Base-by-base conservation (phyloP, 2,329 filamentous ascomycete genomes). In the Trichoderma aggressivum region DNA sequence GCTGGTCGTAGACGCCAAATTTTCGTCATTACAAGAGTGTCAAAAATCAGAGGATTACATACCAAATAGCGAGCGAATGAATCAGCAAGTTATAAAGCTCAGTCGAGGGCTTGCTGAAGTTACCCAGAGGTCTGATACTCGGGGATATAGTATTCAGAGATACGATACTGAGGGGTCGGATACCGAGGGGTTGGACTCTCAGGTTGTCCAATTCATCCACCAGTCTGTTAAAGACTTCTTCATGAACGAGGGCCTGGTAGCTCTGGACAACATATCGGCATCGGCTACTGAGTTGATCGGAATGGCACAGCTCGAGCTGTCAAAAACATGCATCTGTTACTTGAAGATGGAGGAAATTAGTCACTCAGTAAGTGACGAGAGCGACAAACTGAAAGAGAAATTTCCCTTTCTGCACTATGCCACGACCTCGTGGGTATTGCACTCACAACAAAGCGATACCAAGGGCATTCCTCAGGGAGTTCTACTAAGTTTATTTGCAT, bases 191-290 rank as follows among this genome's bases (percentile, higher is more conserved):
- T n/a, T n/a, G n/a, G n/a, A n/a, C n/a, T n/a, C n/a, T n/a, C n/a
- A 2, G n/a, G 58, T 75, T 39, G 75, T 79, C 2, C 79, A 81
- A 55, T 79, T 81, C 63, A 81, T 81, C 43, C 79, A 81, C 34
- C 77, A 80, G 64, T 77, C 79, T 3, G 78, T 79, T 55, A 78
- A 78, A 43, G 79, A 81, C 56, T 80, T 78, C 67, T 78, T 81
- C 43, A 7, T 78, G 28, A 58, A 74, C 6, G 74, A 72, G 12
- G 76, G 77, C 18, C 50, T 78, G 26, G 21, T n/a, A 34, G 39
- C 32, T 72, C 65, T 77, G 24, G 36, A 75, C 10, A 21, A 26
- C 32, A 53, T 8, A 61, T 26, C n/a, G 12, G 14, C 26, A 24
- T 34, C 34, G 10, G 3, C 6, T 1, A 21, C 30, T 16, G 36